A percentile compares a stretch with the other conserved stretches of the same genome.
phyloP scores from a whole-genome alignment of 352 stramenopile species.

The Aphanomyces invadans region DNA sequence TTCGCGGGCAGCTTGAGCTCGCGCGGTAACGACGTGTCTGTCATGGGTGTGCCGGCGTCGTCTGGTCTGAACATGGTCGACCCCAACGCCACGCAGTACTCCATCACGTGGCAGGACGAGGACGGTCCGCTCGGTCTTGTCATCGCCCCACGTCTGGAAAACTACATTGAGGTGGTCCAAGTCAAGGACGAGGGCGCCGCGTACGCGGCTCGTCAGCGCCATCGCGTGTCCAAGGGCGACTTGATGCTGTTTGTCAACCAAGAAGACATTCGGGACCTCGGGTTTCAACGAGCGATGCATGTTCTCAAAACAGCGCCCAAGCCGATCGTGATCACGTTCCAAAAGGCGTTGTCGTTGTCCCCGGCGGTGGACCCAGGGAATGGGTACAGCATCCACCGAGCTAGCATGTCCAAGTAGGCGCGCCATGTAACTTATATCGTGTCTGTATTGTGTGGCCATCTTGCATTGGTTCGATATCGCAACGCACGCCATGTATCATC shows the following conservation, averaged over 20 bases:
- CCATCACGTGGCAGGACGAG: constrained; percentile 86
- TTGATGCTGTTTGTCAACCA: constrained; percentile 84
- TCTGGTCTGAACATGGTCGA: constrained; percentile 28
- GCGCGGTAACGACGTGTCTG: background rate
- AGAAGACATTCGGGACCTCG: constrained; percentile 88
- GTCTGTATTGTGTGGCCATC: too few species aligned
- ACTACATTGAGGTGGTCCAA: constrained; percentile 82
- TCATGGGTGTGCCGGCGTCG: background rate
- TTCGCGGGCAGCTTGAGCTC: background rate
- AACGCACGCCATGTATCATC: too few species aligned
- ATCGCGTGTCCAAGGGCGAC: constrained; percentile 78
- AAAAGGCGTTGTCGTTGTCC: background rate
- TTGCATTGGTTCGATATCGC: too few species aligned
- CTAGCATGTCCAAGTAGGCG: constrained; percentile 48
- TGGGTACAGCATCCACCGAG: constrained; percentile 63
- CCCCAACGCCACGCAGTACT: constrained; percentile 72
- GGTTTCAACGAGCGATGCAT: constrained; percentile 80
- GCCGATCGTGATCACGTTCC: constrained; percentile 62
- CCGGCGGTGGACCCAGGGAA: constrained; percentile 9
- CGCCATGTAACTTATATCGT: background rate
- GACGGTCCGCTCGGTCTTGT: constrained; percentile 79
- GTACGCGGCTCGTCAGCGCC: constrained; percentile 35
- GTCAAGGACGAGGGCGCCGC: constrained; percentile 80
- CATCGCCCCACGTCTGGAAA: constrained; percentile 65
- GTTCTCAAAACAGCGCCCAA: constrained; percentile 80